Conservation (phyloP, 2,329 filamentous ascomycete genomes). For the Alternaria longipes region DNA sequence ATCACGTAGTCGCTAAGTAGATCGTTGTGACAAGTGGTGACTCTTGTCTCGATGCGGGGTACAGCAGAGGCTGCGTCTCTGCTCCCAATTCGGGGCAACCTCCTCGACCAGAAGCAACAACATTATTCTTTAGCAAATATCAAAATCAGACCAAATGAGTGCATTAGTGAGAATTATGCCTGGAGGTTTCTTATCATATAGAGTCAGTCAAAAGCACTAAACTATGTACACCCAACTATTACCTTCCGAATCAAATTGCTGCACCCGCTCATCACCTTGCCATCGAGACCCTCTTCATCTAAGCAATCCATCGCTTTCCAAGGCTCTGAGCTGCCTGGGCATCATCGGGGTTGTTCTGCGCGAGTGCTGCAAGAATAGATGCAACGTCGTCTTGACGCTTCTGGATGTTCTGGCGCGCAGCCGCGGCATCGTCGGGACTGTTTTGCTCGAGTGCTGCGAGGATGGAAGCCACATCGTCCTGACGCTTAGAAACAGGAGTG, state of each 20-base stretch:
- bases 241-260: neutral
- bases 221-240: neutral
- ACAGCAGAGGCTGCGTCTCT: neutral
- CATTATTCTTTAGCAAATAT: neutral
- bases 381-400: slow-evolving; percentile 29
- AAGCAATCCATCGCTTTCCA: slow-evolving; percentile 9
- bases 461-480: slow-evolving; percentile 27
- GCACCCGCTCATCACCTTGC: neutral
- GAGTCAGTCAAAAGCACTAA: neutral
- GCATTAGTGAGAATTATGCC: neutral
- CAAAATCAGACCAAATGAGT: neutral
- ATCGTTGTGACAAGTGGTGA: too few species aligned
- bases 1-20: neutral
- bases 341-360: slow-evolving; percentile 36
- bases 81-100: neutral
- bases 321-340: slow-evolving; percentile 26
- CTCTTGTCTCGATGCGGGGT: neutral
- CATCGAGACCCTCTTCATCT: neutral
- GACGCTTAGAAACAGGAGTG: slow-evolving; percentile 8
- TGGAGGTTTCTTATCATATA: neutral
- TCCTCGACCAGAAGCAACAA: neutral
- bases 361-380: slow-evolving; percentile 33
- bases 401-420: slow-evolving; percentile 20
- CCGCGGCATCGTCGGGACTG: slow-evolving; percentile 31
- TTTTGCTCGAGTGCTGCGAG: slow-evolving; percentile 28